Base-by-base conservation (phyloP, 2,329 filamentous ascomycete species). In the Westerdykella sp. region DNA sequence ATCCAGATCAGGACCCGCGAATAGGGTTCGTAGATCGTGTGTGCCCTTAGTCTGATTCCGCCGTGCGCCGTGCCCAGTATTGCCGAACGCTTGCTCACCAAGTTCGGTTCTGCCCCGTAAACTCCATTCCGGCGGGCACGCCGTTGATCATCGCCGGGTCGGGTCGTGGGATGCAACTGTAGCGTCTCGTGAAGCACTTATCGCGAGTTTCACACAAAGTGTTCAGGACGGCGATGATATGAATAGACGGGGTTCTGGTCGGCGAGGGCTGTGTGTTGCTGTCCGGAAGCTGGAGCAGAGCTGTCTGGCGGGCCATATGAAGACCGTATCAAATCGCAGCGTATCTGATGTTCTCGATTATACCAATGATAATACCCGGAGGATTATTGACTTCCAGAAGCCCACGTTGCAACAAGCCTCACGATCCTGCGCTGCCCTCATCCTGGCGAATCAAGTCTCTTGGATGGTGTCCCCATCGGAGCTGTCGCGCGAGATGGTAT, bases 91-190 rank as follows among this genome's bases (percentile, higher is more conserved):
- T n/a, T 34, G 21, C 30, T 18, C 10, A 14, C 6, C 14, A 10
- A 10, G 21, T 46, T 32, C 39, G 47, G 43, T 43, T 37, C 45
- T 40, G 39, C 48, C 42, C 47, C 45, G 47, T 40, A 42, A 35
- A 44, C 43, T 45, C 44, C 34, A 45, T 40, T 48, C 49, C 56
- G 45, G 49, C 46, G 50, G 52, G 43, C 46, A 47, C 47, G 48
- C 56, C 54, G 54, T 53, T 54, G 50, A 55, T 61, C 44, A 50
- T 50, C 54, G 42, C 44, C 42, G 42, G 41, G 36, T 43, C 47
- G 22, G 25, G 9, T 42, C 44, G 38, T 40, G 42, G 36, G 25
- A 40, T 41, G 37, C 41, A 22, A 30, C 41, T 35, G 36, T 38
- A 42, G 41, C 37, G 36, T 40, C 35, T 22, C 30, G 47, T 37